Percentiles rank a stretch among this genome's conserved stretches.
phyloP scores from a whole-genome alignment of 2,329 filamentous ascomycete genomes.

The Meredithiella fracta region DNA sequence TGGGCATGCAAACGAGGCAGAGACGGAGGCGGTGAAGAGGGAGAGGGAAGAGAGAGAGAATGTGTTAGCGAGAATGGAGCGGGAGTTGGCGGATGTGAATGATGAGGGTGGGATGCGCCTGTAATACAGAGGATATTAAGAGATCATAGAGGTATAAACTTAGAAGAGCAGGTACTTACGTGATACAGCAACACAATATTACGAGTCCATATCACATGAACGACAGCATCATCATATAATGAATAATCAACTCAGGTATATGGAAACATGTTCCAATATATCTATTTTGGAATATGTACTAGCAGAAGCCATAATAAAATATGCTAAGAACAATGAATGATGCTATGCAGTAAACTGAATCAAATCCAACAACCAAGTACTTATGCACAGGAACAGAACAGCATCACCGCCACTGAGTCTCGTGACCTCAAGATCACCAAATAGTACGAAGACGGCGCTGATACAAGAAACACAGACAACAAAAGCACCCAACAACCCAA shows the following conservation, averaged over 20 bases:
- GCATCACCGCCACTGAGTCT: too few species aligned
- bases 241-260: background rate
- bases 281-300: background rate
- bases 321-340: background rate
- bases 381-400: conserved; percentile 2
- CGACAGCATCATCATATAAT: too few species aligned
- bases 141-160: too few species aligned
- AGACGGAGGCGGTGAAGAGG: background rate
- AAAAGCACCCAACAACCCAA: conserved; percentile 16
- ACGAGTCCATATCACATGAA: too few species aligned
- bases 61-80: background rate
- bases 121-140: background rate
- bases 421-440: too few species aligned
- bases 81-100: background rate
- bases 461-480: background rate
- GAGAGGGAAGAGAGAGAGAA: background rate
- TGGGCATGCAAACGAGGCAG: background rate
- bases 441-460: too few species aligned
- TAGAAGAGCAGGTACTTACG: too few species aligned
- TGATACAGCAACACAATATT: too few species aligned
- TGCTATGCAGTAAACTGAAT: background rate
- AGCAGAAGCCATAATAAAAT: background rate
- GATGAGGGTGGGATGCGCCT: background rate
- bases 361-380: background rate
- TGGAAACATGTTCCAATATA: background rate